A percentile compares a stretch with the other conserved stretches of the same genome.
phyloP scores from a whole-genome alignment of 495 filamentous ascomycete genomes.

The Talaromyces stipitatus region DNA sequence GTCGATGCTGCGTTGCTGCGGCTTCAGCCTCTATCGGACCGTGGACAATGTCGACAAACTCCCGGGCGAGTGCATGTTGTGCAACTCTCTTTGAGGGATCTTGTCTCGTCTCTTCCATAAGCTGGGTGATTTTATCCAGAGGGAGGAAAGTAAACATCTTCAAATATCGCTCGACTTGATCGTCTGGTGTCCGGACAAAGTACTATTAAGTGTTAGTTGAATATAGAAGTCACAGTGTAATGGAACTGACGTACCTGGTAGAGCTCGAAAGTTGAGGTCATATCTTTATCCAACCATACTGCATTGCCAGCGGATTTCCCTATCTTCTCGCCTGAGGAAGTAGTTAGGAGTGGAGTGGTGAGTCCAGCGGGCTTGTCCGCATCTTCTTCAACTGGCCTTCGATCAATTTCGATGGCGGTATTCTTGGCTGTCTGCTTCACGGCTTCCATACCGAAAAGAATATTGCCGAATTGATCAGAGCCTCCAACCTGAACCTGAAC shows the following conservation, averaged over 20 bases:
- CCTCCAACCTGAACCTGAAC: slow-evolving; percentile 86
- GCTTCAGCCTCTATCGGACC: slow-evolving; percentile 50
- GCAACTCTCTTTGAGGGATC: slow-evolving; percentile 65
- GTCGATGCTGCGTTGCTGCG: slow-evolving; percentile 50
- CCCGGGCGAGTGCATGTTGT: slow-evolving; percentile 72
- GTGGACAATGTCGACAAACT: slow-evolving; percentile 74
- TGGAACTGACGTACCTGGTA: slow-evolving; percentile 52
- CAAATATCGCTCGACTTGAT: slow-evolving; percentile 68
- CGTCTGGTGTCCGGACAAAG: slow-evolving; percentile 78
- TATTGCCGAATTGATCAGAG: slow-evolving; percentile 95
- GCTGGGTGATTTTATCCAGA: slow-evolving; percentile 47
- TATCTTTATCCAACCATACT: slow-evolving; percentile 77
- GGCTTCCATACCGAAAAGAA: slow-evolving; percentile 80
- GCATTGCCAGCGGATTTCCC: slow-evolving; percentile 95
- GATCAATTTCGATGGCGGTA: slow-evolving; percentile 20
- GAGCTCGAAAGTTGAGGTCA: slow-evolving; percentile 76
- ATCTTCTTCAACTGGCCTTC: slow-evolving; percentile 22
- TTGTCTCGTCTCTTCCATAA: slow-evolving; percentile 58
- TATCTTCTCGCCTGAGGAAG: slow-evolving; percentile 79
- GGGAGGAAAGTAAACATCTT: slow-evolving; percentile 91
- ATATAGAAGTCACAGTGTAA: not conserved
- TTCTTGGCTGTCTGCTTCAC: slow-evolving; percentile 62
- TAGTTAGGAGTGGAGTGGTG: slow-evolving; percentile 84
- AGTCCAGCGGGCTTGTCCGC: slow-evolving; percentile 63
- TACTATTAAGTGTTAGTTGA: slow-evolving; percentile 44